Conservation (phyloP, 1,139 yeast species). For the Debaryomycetaceae sp. region DNA sequence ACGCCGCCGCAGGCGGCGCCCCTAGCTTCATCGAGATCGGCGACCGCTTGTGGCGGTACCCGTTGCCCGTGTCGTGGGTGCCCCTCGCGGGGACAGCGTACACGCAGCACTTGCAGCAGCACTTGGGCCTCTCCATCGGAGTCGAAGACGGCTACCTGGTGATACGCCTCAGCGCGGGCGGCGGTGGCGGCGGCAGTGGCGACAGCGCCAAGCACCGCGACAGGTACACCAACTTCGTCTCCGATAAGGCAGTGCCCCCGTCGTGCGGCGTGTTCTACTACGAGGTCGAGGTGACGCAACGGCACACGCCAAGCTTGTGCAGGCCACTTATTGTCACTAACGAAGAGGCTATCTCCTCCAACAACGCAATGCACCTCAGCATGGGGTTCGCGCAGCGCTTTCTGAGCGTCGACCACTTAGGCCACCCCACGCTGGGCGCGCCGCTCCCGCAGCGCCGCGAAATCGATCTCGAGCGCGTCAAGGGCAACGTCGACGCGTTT, state of each 20-base stretch:
- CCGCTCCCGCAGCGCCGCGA: constrained; percentile 9
- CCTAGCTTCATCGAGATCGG: constrained; percentile 26
- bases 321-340: constrained; percentile 30
- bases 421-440: constrained; percentile 8
- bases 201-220: constrained; percentile 8
- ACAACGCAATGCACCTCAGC: constrained; percentile 29
- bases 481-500: constrained; percentile 20
- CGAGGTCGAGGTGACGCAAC: constrained; percentile 34
- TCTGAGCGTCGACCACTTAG: constrained; percentile 14
- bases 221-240: constrained; percentile 30
- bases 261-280: constrained; percentile 35
- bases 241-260: constrained; percentile 29
- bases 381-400: constrained; percentile 34
- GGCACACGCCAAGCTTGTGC: constrained; percentile 26
- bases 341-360: constrained; percentile 33
- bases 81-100: constrained; percentile 28
- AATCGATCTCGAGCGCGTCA: constrained; percentile 28
- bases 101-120: constrained; percentile 18
- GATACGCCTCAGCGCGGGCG: constrained; percentile 21
- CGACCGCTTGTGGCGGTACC: constrained; percentile 23
- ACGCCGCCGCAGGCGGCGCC: constrained; percentile 18
- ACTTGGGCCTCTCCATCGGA: constrained; percentile 20
- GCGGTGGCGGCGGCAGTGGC: constrained; percentile 2
- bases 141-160: constrained; percentile 28
- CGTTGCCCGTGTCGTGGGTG: constrained; percentile 39